Percentiles rank a stretch among this genome's conserved stretches.
phyloP scores from a whole-genome alignment of 106 monocot genomes.

The Vanilla planifolia region DNA sequence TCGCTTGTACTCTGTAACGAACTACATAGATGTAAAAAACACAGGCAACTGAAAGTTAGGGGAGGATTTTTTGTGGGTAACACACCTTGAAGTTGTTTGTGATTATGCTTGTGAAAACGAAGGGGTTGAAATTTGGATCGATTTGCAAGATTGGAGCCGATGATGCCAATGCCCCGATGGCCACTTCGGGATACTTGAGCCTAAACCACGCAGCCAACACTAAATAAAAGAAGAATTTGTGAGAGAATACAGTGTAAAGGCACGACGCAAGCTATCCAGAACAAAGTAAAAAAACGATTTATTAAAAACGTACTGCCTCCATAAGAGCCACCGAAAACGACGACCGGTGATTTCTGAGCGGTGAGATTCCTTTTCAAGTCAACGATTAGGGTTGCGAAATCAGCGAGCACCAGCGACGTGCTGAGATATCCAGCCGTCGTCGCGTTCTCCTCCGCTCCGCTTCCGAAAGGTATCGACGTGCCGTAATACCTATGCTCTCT shows the following conservation, averaged over 20 bases:
- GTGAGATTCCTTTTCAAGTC: conserved; percentile 86
- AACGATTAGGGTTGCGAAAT: conserved; percentile 71
- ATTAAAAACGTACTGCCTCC: conserved; percentile 76
- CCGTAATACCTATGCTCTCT: conserved; percentile 91
- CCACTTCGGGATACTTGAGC: conserved; percentile 84
- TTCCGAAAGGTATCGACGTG: conserved; percentile 76
- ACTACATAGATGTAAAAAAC: too few relatives aligned
- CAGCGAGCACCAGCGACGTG: conserved; percentile 75
- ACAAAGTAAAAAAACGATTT: too few relatives aligned
- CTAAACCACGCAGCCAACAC: conserved; percentile 99
- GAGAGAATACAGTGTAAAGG: too few relatives aligned
- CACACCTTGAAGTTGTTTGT: conserved; percentile 38
- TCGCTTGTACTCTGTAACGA: conserved; percentile 30
- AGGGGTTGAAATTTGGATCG: conserved; percentile 24
- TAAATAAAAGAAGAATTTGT: conserved; percentile 2
- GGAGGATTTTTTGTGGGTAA: too few relatives aligned
- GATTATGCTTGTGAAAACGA: conserved; percentile 27
- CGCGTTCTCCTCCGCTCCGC: conserved; percentile 32
- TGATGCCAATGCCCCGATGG: conserved; percentile 86
- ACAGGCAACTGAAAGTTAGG: too few relatives aligned
- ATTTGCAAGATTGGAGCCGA: conserved; percentile 92
- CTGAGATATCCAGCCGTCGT: conserved; percentile 70
- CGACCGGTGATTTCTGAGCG: conserved; percentile 76
- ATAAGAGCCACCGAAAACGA: conserved; percentile 92
- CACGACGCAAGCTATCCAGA: too few relatives aligned